Conservation (phyloP, 1,284 basidiomycete species). For the Marasmius fiardii region DNA sequence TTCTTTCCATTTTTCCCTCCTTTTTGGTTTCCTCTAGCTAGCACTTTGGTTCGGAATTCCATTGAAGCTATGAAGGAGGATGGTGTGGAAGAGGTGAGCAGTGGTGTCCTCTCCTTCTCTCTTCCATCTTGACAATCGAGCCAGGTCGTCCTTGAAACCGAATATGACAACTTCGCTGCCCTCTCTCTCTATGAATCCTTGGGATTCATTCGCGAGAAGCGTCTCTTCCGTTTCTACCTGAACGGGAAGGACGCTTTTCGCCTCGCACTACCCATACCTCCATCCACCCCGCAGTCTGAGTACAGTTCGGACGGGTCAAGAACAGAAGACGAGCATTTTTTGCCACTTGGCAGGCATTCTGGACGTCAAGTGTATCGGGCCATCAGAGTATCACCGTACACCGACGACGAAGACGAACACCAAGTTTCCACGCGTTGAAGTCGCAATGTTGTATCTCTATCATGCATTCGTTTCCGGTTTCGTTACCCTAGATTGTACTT, state of each 20-base stretch:
- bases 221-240: slow-evolving; percentile 92
- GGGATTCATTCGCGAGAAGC: slow-evolving; percentile 95
- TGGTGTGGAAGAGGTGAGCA: slow-evolving; percentile 79
- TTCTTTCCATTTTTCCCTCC: slow-evolving; percentile 22
- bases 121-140: not conserved
- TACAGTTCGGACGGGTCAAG: not conserved
- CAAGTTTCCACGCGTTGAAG: not conserved
- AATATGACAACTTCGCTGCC: slow-evolving; percentile 88
- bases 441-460: not conserved
- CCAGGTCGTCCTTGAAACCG: slow-evolving; percentile 96
- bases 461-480: not conserved
- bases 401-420: slow-evolving; percentile 9
- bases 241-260: slow-evolving; percentile 89
- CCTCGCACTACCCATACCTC: slow-evolving; percentile 61
- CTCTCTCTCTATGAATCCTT: slow-evolving; percentile 88
- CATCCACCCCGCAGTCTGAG: slow-evolving; percentile 7
- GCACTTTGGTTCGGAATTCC: slow-evolving; percentile 73
- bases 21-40: slow-evolving; percentile 49
- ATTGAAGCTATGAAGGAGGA: slow-evolving; percentile 77
- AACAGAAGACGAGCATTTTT: not conserved
- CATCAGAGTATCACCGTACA: slow-evolving; percentile 5
- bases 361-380: not conserved
- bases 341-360: not conserved
- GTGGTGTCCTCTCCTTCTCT: slow-evolving; percentile 7
- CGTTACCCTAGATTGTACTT: not conserved